Base-by-base conservation (phyloP, 192 early-diverging fungal species). In the Dissophora globulifera region DNA sequence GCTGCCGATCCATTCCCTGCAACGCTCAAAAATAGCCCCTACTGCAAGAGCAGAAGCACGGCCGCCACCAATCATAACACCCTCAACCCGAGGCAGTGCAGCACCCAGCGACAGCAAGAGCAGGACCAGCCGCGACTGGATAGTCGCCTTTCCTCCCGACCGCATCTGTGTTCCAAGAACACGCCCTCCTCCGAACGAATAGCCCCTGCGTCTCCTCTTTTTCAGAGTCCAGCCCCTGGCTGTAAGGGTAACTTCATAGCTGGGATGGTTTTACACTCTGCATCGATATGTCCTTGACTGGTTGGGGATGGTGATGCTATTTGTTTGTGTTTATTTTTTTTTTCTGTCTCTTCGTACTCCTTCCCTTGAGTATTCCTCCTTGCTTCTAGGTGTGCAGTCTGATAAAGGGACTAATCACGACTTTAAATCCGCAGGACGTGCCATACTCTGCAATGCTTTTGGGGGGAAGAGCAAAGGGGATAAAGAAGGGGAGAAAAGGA, bases 221-320 rank as follows among this genome's bases (percentile, higher is more conserved):
- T 2, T 6, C 48, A 50, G 22, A 11, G 12, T 12, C 17, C 31
- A 35, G 33, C 58, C 45, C 59, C 59, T 62, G 48, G 38, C 38
- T 38, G 10, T 48, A 49, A 62, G 33, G 59, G 48, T 62, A 40
- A 62, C 48, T 41, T 31, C n/a, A n/a, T 40, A 53, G 49, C 22
- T n/a, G 27, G 13, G 35, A 13, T 38, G 35, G 7, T 38, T 38
- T 25, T 27, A 26, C 22, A 8, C n/a, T n/a, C n/a, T 7, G 25
- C 49, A 35, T 22, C 5, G 25, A 53, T 4, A 53, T 26, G 19
- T n/a, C 4, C 22, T 25, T 9, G 26, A 26, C 25, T 7, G 3
- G 17, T n/a, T 53, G 6, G 31, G 30, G n/a, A 4, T 53, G 16
- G 4, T 53, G 3, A 33, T 53, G 10, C n/a, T n/a, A n/a, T 51